These are phyloP conservation scores for Perilla frutescens DNA, from an alignment of 257 asterid genomes.

Conservation along the genomic window DNA sequence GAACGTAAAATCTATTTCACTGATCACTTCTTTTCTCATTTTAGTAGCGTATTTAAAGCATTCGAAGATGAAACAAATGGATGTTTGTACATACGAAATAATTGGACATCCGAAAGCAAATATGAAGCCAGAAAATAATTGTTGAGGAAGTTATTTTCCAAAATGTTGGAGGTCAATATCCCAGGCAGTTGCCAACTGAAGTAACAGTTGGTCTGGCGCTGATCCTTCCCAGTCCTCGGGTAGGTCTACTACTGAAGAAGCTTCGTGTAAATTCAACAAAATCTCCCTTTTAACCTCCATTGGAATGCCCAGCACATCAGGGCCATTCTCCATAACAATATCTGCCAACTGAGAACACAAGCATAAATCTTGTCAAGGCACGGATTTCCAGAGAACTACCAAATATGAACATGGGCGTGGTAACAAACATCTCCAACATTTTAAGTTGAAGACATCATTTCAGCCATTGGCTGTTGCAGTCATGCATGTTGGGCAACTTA, in stretches of 20 bases:
- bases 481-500: not conserved
- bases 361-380: constrained; percentile 25
- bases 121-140: constrained; percentile 25
- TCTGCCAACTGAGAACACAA: constrained; percentile 67
- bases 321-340: constrained; percentile 71
- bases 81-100: constrained; percentile 18
- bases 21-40: no score
- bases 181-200: constrained; percentile 93
- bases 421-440: not conserved
- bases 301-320: constrained; percentile 68
- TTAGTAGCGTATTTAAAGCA: not conserved
- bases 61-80: constrained; percentile 23
- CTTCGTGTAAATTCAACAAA: constrained; percentile 75
- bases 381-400: not conserved
- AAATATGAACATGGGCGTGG: not conserved
- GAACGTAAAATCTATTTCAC: no score
- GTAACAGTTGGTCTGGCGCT: constrained; percentile 70
- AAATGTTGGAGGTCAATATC: constrained; percentile 77
- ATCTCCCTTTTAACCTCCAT: constrained; percentile 75
- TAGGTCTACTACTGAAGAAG: constrained; percentile 59
- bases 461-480: not conserved
- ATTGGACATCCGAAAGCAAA: constrained; percentile 26
- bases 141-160: constrained; percentile 48
- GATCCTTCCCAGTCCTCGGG: constrained; percentile 98
- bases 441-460: not conserved